These are phyloP conservation scores for Dalechampia spathulata DNA, from an alignment of 441 rosid species.

Conservation along the genomic window DNA sequence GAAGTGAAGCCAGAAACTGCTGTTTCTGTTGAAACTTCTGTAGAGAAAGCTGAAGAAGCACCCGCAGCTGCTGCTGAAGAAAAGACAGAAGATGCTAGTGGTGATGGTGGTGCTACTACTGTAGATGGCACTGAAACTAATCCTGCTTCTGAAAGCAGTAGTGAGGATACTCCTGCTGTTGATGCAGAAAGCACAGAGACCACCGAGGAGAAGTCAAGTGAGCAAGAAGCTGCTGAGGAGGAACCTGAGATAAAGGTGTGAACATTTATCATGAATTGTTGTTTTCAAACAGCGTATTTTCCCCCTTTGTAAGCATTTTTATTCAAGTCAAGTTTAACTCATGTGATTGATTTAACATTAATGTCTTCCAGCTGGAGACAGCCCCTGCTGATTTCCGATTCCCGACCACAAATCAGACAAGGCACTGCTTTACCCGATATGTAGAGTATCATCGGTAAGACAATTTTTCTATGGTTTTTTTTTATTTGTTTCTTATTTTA, in stretches of 20 bases:
- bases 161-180: constrained; percentile 32
- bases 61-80: constrained; percentile 14
- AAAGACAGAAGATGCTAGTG: constrained; percentile 4
- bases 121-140: constrained; percentile 45
- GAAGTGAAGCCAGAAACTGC: constrained; percentile 37
- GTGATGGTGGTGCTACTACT: constrained; percentile 20
- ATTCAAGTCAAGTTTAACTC: constrained; percentile 6
- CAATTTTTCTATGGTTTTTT: constrained; percentile 1
- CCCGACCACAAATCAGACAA: constrained; percentile 91
- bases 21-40: constrained; percentile 29
- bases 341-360: constrained; percentile 10
- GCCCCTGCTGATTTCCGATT: constrained; percentile 98
- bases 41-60: constrained; percentile 34
- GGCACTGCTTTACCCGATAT: constrained; percentile 92
- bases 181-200: constrained; percentile 40
- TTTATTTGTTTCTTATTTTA: neutral
- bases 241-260: constrained; percentile 71
- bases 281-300: neutral
- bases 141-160: constrained; percentile 32
- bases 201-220: constrained; percentile 32
- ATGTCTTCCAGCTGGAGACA: constrained; percentile 64
- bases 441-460: constrained; percentile 85
- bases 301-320: neutral
- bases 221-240: constrained; percentile 52
- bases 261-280: constrained; percentile 2